Evolutionary conservation across 345 rosid genomes (phyloP).

Genomic region (Eucalyptus grandis): DNA sequence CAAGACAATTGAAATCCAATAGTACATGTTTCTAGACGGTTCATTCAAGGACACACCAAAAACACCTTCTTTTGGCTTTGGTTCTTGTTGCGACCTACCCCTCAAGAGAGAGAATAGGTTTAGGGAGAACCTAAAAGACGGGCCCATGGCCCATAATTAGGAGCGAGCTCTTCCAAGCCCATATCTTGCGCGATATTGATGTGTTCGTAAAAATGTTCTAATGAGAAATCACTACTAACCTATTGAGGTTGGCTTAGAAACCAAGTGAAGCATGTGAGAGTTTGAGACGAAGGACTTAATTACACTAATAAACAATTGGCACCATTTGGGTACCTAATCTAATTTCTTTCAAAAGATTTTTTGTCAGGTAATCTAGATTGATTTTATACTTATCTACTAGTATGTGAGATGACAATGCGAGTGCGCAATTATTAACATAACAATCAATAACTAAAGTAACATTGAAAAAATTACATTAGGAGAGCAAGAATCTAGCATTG

Average conservation of each 20-base stretch:
- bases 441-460: rapidly evolving
- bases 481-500: too few species aligned
- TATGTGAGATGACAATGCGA: rapidly evolving
- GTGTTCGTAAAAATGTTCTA: rapidly evolving
- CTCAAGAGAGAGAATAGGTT: too few species aligned
- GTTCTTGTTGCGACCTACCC: too few species aligned
- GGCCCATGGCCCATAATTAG: rapidly evolving
- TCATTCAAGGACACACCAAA: neutral
- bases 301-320: too few species aligned
- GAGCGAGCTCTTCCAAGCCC: rapidly evolving
- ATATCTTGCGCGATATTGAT: rapidly evolving
- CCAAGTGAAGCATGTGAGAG: too few species aligned
- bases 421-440: rapidly evolving
- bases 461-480: rapidly evolving
- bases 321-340: rapidly evolving
- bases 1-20: too few species aligned
- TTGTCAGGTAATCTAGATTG: rapidly evolving
- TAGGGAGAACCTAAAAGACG: rapidly evolving
- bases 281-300: too few species aligned
- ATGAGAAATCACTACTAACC: rapidly evolving
- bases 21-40: neutral
- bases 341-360: too few species aligned
- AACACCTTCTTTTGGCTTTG: neutral
- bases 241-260: rapidly evolving
- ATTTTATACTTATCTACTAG: too few species aligned